A percentile compares a stretch with the other conserved stretches of the same genome.
phyloP scores from a whole-genome alignment of 495 filamentous ascomycete genomes.

The Podospora tetraspora region DNA sequence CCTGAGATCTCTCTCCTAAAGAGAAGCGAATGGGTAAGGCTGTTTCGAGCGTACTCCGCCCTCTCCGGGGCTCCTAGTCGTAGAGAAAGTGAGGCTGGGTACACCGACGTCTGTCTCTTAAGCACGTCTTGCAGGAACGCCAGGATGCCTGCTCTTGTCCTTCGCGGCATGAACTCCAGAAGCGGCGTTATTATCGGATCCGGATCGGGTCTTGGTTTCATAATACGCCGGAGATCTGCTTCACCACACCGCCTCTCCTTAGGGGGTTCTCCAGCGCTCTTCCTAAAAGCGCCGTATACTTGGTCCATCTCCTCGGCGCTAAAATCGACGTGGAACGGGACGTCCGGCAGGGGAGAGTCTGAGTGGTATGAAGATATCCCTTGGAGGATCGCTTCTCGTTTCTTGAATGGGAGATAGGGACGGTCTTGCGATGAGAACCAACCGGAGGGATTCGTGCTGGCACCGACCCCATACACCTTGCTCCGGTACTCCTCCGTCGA shows the following conservation, averaged over 20 bases:
- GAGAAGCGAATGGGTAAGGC: slow-evolving; percentile 30
- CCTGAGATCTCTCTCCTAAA: slow-evolving; percentile 38
- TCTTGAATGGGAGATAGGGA: not conserved
- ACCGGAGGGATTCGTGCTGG: not conserved
- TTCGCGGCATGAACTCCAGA: not conserved
- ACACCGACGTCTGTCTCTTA: slow-evolving; percentile 10
- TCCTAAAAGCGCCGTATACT: not conserved
- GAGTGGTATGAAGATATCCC: not conserved
- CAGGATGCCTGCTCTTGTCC: slow-evolving; percentile 25
- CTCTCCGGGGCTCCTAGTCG: slow-evolving; percentile 24
- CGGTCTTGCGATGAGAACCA: not conserved
- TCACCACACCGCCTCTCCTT: not conserved
- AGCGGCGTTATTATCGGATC: not conserved
- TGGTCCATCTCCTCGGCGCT: not conserved
- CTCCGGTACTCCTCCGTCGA: not conserved
- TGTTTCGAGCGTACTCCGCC: slow-evolving; percentile 23
- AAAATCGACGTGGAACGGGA: not conserved
- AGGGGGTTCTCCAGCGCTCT: not conserved
- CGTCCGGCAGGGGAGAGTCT: not conserved
- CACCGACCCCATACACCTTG: not conserved
- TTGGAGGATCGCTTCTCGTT: not conserved
- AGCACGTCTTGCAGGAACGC: slow-evolving; percentile 34
- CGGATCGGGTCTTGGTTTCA: not conserved
- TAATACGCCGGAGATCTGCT: not conserved
- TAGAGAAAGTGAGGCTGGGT: slow-evolving; percentile 24